Evolutionary conservation across 257 asterid species (phyloP), one percentile per base, ranked within the genome.

Genomic region (Fraxinus excelsior): DNA sequence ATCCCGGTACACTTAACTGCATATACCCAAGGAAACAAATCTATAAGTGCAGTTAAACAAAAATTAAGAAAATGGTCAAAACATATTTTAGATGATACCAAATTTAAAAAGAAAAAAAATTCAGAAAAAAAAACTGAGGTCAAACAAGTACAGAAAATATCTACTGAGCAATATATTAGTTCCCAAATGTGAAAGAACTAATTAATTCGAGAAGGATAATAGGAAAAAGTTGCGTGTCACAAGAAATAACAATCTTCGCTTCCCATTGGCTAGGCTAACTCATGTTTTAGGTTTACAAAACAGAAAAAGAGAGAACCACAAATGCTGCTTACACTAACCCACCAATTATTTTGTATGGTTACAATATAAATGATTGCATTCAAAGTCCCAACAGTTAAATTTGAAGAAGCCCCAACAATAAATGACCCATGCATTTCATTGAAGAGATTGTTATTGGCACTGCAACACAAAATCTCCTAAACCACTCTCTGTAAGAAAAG

Each of bases 1-100:
- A 94, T 64, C 95, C 97, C 0, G 87, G 80, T 53, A 91, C 88
- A 46, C 91, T 86, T 80, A 94, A 87, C 98, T 94, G 89, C 85
- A 86, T 46, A 53, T 73, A 35, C 56, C 70, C 73, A 38, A 77
- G 23, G 26, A 58, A 14, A 23, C 37, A 81, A 6, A 58, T 13
- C 53, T 25, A 49, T 42, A 18, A 71, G 18, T 44, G 49, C 56
- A 32, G 32, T 10, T 58, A 9, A 49, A 34, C 37, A 28, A 37
- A 19, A 60, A 71, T 40, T 7, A 37, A 66, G 32, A 37, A 18
- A 34, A 7, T 42, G 18, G 51, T 42, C 18, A 42, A 42, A 12
- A 11, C 4, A 42, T 11, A 13, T 42, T 42, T 42, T 42, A 16
- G 58, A 46, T 46, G 21, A 46, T 46, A 16, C 58, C 58, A 46